A percentile compares a stretch with the other conserved stretches of the same genome.
Evolutionary conservation across 23 red algal species (phyloP).

Genomic region (Cyanidiococcus yangmingshanensis): DNA sequence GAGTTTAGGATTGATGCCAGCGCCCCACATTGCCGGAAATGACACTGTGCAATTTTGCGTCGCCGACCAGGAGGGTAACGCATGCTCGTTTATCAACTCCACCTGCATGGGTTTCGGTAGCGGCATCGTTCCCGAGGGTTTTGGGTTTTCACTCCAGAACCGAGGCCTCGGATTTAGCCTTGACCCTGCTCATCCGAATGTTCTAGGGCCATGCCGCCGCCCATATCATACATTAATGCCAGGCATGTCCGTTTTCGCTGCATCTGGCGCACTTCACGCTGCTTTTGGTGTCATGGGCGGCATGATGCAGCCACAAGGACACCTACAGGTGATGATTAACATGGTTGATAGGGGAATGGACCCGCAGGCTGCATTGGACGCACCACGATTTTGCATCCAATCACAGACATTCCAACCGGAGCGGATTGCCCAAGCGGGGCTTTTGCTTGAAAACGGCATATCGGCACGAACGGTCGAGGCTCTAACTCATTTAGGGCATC

Average conservation of each 20-base stretch:
- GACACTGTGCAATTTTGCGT: constrained; percentile 95
- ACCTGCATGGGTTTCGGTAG: constrained; percentile 79
- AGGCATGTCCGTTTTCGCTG: constrained; percentile 28
- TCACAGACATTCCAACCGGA: background rate
- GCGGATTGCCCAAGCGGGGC: background rate
- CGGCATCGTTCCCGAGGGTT: constrained; percentile 48
- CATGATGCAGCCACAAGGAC: constrained; percentile 93
- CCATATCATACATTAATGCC: constrained; percentile 96
- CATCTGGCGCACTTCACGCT: constrained; percentile 23
- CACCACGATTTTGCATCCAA: constrained; percentile 49
- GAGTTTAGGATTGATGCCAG: background rate
- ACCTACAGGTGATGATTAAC: constrained; percentile 49
- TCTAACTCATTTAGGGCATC: background rate
- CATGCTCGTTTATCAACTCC: constrained; percentile 60
- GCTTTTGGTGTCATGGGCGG: constrained; percentile 82
- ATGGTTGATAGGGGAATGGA: constrained; percentile 62
- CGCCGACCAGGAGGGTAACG: constrained; percentile 65
- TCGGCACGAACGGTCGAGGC: background rate
- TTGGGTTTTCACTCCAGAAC: constrained; percentile 87
- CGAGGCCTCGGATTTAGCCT: constrained; percentile 70
- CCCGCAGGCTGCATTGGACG: constrained; percentile 72
- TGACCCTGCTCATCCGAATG: constrained; percentile 29
- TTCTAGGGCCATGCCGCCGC: constrained; percentile 32
- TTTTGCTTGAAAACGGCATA: background rate
- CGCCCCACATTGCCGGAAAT: background rate